These are phyloP conservation scores for Aspergillus ochraceus DNA, from an alignment of 2,329 filamentous ascomycete species.

Conservation along the genomic window DNA sequence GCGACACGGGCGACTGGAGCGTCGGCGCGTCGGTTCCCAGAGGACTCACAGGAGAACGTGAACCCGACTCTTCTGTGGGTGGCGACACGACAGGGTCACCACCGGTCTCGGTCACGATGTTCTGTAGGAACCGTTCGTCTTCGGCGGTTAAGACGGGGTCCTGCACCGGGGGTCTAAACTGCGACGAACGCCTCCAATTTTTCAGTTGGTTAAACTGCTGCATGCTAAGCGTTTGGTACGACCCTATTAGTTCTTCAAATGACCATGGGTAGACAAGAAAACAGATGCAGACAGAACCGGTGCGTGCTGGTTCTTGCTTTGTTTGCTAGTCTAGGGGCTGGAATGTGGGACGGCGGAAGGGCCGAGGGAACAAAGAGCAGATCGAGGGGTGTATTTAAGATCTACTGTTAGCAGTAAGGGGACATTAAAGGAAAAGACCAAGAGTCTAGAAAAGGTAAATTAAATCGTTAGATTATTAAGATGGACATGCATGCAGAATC, in stretches of 20 bases:
- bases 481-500: not conserved
- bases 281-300: not conserved
- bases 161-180: constrained; percentile 24
- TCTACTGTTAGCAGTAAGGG: not conserved
- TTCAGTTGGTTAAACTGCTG: constrained; percentile 47
- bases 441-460: not conserved
- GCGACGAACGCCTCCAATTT: constrained; percentile 36
- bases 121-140: constrained; percentile 58
- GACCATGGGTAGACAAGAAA: not conserved
- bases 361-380: not conserved
- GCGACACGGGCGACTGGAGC: constrained; percentile 52
- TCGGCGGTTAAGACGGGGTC: constrained; percentile 58
- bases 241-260: not conserved
- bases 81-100: constrained; percentile 19
- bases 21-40: constrained; percentile 49
- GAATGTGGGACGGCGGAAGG: not conserved
- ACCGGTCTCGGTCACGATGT: constrained; percentile 48
- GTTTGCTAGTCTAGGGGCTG: not conserved
- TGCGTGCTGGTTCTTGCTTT: not conserved
- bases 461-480: not conserved
- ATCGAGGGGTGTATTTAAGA: not conserved
- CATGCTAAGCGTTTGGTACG: constrained; percentile 25
- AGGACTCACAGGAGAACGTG: constrained; percentile 21
- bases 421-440: not conserved
- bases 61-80: constrained; percentile 7